Evolutionary conservation across 257 asterid species (phyloP), one percentile per base, ranked within the genome.

Genomic region (Solanum lignicaule): DNA sequence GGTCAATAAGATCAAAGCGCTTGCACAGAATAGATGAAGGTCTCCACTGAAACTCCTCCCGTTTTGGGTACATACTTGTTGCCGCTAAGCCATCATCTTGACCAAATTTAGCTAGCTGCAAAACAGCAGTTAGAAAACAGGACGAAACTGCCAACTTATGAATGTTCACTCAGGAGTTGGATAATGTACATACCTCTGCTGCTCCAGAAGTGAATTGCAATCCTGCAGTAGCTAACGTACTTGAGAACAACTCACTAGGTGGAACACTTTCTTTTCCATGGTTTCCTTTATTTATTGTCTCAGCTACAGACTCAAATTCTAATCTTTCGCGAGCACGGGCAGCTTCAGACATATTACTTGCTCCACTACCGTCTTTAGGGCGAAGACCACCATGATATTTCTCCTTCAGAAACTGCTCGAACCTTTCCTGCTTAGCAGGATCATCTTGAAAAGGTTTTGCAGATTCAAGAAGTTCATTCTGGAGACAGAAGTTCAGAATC

Each of bases 241-340:
- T 95, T 66, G 90, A 90, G 87, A 94, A 92, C 89, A 93, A 91
- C 89, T 88, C 94, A 89, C 89, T 89, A 32, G 94, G 89, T n/a
- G 85, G 87, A 87, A 89, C 90, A 86, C 86, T 94, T 88, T 91
- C 95, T 55, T 84, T 91, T 86, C 89, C 94, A 74, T 82, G 71
- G 60, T 92, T 93, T 52, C 92, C 98, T 91, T 93, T 95, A 92
- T 89, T 86, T 36, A 94, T 88, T 73, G 94, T 92, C 83, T 89
- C 92, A 5, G 96, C 99, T 55, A 98, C 98, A 87, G 96, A 88
- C 87, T 97, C 99, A 91, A 97, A 97, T 88, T 97, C 99, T 84
- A 97, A 92, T 87, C 95, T 93, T 92, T 97, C 99, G 89, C 99
- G 99, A 87, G 99, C 99, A 89, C 99, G 99, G 86, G 93, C 96